Evolutionary conservation across 1,139 yeast species (phyloP).

Genomic region (Kodamaea ohmeri): DNA sequence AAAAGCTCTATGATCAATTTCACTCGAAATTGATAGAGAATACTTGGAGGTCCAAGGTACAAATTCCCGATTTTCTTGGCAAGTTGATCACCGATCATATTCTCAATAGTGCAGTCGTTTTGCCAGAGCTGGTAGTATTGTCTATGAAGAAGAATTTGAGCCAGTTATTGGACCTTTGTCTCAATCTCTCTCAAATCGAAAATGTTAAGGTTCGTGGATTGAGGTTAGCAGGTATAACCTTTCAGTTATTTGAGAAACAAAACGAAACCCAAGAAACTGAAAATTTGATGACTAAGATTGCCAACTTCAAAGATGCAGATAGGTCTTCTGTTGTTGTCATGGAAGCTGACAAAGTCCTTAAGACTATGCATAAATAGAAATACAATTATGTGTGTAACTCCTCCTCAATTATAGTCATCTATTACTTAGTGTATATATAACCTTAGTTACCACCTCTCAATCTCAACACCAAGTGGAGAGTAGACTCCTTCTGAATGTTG

Average conservation of each 20-base stretch:
- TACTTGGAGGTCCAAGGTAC: constrained; percentile 61
- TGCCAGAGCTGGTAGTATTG: not conserved
- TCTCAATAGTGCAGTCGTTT: not conserved
- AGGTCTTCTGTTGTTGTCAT: constrained; percentile 31
- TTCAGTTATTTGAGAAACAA: constrained; percentile 16
- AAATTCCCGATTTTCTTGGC: constrained; percentile 36
- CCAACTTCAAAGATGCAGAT: constrained; percentile 16
- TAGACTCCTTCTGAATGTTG: constrained; percentile 94
- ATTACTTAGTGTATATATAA: too few relatives aligned
- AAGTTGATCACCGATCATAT: constrained; percentile 8
- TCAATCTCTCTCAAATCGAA: constrained; percentile 52
- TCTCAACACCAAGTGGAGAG: constrained; percentile 82
- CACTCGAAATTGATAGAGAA: constrained; percentile 33
- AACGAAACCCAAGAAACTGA: constrained; percentile 28
- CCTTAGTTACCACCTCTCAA: constrained; percentile 71
- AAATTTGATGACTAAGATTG: not conserved
- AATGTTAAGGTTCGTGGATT: constrained; percentile 55
- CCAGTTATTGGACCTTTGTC: constrained; percentile 29
- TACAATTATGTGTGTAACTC: not conserved
- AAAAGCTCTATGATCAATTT: constrained; percentile 23
- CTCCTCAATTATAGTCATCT: not conserved
- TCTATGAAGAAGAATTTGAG: constrained; percentile 25
- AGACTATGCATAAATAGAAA: not conserved
- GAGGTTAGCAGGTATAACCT: constrained; percentile 27
- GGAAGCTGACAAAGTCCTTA: constrained; percentile 17